Percentiles rank a stretch among this genome's conserved stretches.
Evolutionary conservation across 164 flowering plant species (phyloP).

Genomic region (Nelumbo lutea): DNA sequence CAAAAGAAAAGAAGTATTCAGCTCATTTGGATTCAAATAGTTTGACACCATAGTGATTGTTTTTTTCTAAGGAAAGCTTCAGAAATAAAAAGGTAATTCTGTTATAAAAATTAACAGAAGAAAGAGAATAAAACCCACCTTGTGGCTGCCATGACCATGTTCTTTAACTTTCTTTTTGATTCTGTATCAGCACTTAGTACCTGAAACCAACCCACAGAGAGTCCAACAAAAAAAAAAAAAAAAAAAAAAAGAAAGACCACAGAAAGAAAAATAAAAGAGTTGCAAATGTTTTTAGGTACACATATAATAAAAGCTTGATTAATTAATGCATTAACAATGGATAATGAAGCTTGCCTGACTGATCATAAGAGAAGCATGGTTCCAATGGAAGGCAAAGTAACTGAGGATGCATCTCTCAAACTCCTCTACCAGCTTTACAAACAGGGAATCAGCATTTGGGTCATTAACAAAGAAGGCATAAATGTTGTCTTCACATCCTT

Average conservation of each 20-base stretch:
- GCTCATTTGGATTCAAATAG: no score
- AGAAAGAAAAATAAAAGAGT: not conserved
- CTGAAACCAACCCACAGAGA: slow-evolving; percentile 27
- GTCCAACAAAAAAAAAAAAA: not conserved
- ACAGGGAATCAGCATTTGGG: slow-evolving; percentile 45
- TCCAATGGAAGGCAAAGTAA: slow-evolving; percentile 88
- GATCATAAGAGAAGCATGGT: slow-evolving; percentile 49
- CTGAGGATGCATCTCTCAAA: slow-evolving; percentile 72
- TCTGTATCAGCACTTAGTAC: slow-evolving; percentile 49
- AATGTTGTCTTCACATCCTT: slow-evolving; percentile 52
- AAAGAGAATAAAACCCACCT: slow-evolving; percentile 37
- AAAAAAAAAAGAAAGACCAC: not conserved
- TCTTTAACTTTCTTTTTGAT: slow-evolving; percentile 48
- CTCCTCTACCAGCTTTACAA: slow-evolving; percentile 60
- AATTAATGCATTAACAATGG: no score
- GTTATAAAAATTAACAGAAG: not conserved
- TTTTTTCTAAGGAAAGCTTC: no score
- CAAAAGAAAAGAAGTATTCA: no score
- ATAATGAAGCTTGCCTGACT: slow-evolving; percentile 43
- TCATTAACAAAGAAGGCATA: slow-evolving; percentile 41
- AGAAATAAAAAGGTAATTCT: no score
- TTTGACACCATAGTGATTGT: no score
- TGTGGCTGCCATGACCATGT: slow-evolving; percentile 81
- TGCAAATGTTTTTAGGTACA: no score
- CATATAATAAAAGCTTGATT: no score